Evolutionary conservation across 1,139 yeast genomes (phyloP).

Genomic region (Yamadazyma atlantica): DNA sequence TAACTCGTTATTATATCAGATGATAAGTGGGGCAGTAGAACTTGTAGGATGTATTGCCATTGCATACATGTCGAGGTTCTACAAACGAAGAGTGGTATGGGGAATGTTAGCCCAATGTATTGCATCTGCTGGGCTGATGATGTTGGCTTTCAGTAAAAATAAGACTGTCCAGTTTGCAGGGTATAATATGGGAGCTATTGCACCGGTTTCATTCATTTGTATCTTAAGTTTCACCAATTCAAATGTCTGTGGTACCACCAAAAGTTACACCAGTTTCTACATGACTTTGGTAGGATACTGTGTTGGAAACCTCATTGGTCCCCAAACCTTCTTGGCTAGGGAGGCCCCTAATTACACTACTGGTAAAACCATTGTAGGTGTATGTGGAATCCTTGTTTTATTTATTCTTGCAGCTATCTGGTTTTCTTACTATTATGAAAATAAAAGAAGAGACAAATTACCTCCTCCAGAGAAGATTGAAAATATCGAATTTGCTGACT

Average conservation of each 20-base stretch:
- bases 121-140: conserved; percentile 37
- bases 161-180: conserved; percentile 45
- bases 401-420: conserved; percentile 22
- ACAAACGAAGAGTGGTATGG: conserved; percentile 39
- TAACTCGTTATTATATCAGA: conserved; percentile 31
- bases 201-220: conserved; percentile 30
- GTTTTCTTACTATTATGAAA: conserved; percentile 29
- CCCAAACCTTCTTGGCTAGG: conserved; percentile 22
- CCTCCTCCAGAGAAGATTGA: conserved; percentile 23
- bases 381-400: conserved; percentile 27
- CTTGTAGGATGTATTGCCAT: conserved; percentile 40
- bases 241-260: conserved; percentile 23
- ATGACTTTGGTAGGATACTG: conserved; percentile 24
- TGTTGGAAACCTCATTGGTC: conserved; percentile 25
- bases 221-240: conserved; percentile 37
- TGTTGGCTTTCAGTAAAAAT: conserved; percentile 48
- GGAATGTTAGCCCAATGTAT: conserved; percentile 40
- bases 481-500: conserved; percentile 58
- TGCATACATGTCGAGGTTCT: conserved; percentile 27
- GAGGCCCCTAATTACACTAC: conserved; percentile 29
- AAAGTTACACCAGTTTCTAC: conserved; percentile 35
- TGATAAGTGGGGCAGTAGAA: conserved; percentile 40
- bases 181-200: conserved; percentile 22
- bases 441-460: conserved; percentile 26
- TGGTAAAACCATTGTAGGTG: conserved; percentile 44